Evolutionary conservation across 768 basidiomycete genomes (phyloP), one percentile per base, ranked within the genome.

Genomic region (Leccinum obscurum): DNA sequence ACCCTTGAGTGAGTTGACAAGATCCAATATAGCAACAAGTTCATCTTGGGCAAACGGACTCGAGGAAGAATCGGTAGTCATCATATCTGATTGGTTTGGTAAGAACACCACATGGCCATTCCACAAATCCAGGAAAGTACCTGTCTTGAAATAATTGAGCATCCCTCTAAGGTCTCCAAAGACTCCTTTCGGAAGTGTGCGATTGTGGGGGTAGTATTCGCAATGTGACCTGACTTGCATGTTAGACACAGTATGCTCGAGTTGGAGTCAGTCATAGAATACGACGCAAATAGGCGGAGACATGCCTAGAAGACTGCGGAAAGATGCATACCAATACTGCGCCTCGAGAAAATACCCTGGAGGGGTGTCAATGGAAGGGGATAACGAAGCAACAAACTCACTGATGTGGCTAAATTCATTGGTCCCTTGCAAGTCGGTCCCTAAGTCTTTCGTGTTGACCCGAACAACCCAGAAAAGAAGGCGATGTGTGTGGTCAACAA

Each of bases 401-500:
- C 66, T 64, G 48, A 65, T 64, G 10, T 65, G 64, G 14, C 24
- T 54, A 17, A 22, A 46, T 30, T 52, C 41, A 20, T 13, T 51
- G n/a, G 61, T 17, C 24, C 58, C 66, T 34, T 53, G 65, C 51
- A 66, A 17, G 4, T 57, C 32, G 15, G 28, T 55, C 24, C 6
- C 20, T 3, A 66, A 55, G 0, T 49, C 20, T 5, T 34, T 41
- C 20, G 39, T 22, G 11, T 14, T 32, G 0, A 67, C 32, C 3
- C 14, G 6, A 3, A 64, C 51, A 15, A 66, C 20, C 66, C 65
- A 66, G 24, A 68, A 68, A 13, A 67, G 56, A 41, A 66, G 66
- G 28, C 37, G 62, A 22, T 64, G 9, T 6, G 17, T 48, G 35
- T 66, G 66, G 54, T 66, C 66, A 17, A 61, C 65, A 39, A 66